Evolutionary conservation across 306 rosid species (phyloP).

Genomic region (Biancaea sappan): DNA sequence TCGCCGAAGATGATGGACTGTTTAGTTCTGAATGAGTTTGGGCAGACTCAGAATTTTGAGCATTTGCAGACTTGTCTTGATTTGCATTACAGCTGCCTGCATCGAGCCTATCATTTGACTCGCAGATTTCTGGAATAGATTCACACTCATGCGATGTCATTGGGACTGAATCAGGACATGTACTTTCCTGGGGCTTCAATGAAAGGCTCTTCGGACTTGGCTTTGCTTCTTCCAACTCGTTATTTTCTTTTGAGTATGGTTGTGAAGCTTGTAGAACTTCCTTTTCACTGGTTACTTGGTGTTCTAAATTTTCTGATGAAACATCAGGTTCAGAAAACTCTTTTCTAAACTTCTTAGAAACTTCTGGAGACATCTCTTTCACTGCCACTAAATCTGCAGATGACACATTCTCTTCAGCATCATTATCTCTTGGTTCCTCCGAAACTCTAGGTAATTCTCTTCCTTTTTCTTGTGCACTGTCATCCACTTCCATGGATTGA

Average conservation of each 20-base stretch:
- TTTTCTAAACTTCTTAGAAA: constrained; percentile 37
- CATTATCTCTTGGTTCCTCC: constrained; percentile 41
- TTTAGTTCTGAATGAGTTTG: constrained; percentile 44
- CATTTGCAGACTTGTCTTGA: constrained; percentile 43
- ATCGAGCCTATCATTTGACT: constrained; percentile 35
- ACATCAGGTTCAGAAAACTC: constrained; percentile 34
- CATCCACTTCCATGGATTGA: constrained; percentile 45
- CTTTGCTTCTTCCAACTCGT: constrained; percentile 53
- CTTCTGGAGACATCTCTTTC: constrained; percentile 42
- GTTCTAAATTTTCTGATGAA: constrained; percentile 40
- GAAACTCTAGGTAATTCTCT: constrained; percentile 40
- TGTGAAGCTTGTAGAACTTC: constrained; percentile 41
- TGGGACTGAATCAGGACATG: constrained; percentile 36
- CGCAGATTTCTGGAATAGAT: constrained; percentile 46
- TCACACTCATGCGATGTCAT: constrained; percentile 35
- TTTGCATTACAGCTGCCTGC: constrained; percentile 38
- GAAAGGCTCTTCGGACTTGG: constrained; percentile 48
- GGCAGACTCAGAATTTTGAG: constrained; percentile 51
- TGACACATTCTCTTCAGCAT: constrained; percentile 32
- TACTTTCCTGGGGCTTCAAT: constrained; percentile 38
- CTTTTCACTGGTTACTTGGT: constrained; percentile 44
- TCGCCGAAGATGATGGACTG: constrained; percentile 42
- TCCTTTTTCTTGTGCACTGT: constrained; percentile 35
- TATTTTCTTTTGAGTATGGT: constrained; percentile 47
- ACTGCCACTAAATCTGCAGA: constrained; percentile 42